Base-by-base conservation (phyloP, 2,329 filamentous ascomycete genomes). In the Myriangium duriaei region DNA sequence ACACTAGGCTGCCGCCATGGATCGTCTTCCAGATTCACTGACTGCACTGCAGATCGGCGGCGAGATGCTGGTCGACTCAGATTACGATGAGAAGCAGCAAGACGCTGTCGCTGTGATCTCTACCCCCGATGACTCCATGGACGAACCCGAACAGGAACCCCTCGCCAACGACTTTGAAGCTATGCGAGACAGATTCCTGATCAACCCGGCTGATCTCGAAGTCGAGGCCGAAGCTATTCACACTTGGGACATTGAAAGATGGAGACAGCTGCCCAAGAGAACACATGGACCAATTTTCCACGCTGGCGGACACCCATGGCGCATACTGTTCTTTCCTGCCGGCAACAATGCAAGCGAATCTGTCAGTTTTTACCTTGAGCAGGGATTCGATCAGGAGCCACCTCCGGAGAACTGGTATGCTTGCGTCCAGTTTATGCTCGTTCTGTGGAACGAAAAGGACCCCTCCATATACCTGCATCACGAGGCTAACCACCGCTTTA, bases 291-390 rank as follows among this genome's bases (percentile, higher is more conserved):
- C 91, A 2, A 58, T 80, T 41, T 98, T 98, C 58, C 59, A 91
- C 43, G 88, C 84, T 46, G 87, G 79, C 34, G 87, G 82, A 34
- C 79, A 76, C 55, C 91, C 88, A 57, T 98, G 91, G 91, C 81
- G 88, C 52, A 80, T 96, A 50, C 72, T 98, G 11, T 86, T 98
- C 57, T 98, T 98, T 54, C 88, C 91, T 0, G 86, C 79, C 46
- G 91, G 91, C 36, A 98, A 98, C 58, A 88, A 93, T 48, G 56
- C 55, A 2, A 82, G 87, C 40, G 88, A 96, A 48, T 81, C 84
- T 53, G 85, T 81, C 32, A 96, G 91, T 4, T 84, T 98, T 57
- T 98, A 96, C 59, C 74, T 98, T 14, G 91, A 98, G 59, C 91
- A 96, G 58, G 91, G 85, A 31, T 94, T 83, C 61, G 68, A 81